These are phyloP conservation scores for Silene coronaria DNA, from an alignment of 179 eudicot species.

Conservation along the genomic window DNA sequence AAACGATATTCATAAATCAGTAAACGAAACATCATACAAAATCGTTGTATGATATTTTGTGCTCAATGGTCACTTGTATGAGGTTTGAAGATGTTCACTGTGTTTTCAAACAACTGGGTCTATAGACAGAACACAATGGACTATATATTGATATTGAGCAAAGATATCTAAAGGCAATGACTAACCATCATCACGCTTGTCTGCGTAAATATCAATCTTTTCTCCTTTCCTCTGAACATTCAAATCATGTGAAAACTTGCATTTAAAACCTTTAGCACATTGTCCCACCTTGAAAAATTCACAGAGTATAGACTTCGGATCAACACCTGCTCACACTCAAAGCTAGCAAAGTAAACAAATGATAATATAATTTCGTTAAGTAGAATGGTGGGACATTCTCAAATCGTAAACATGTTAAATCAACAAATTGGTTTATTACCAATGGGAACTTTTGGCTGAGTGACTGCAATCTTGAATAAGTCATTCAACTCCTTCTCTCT, in stretches of 20 bases:
- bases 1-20: conserved; percentile 10
- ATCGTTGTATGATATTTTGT: background rate
- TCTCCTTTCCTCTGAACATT: conserved; percentile 95
- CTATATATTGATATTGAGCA: background rate
- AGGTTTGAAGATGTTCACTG: background rate
- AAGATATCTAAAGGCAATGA: background rate
- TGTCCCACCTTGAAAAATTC: conserved; percentile 93
- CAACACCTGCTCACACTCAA: conserved; percentile 67
- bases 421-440: conserved; percentile 36
- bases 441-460: conserved; percentile 91
- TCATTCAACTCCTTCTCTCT: conserved; percentile 88
- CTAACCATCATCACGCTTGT: conserved; percentile 81
- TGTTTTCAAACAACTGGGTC: background rate
- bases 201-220: conserved; percentile 85
- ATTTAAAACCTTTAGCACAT: conserved; percentile 92
- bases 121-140: background rate
- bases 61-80: background rate
- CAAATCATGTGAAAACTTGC: conserved; percentile 95
- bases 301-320: conserved; percentile 92
- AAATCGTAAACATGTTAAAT: background rate
- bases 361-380: background rate
- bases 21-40: background rate
- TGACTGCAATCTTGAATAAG: conserved; percentile 81
- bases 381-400: background rate
- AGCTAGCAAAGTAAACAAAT: conserved; percentile 21